Evolutionary conservation across 768 basidiomycete species (phyloP), one percentile per base, ranked within the genome.

Genomic region (Lactarius deliciosus): DNA sequence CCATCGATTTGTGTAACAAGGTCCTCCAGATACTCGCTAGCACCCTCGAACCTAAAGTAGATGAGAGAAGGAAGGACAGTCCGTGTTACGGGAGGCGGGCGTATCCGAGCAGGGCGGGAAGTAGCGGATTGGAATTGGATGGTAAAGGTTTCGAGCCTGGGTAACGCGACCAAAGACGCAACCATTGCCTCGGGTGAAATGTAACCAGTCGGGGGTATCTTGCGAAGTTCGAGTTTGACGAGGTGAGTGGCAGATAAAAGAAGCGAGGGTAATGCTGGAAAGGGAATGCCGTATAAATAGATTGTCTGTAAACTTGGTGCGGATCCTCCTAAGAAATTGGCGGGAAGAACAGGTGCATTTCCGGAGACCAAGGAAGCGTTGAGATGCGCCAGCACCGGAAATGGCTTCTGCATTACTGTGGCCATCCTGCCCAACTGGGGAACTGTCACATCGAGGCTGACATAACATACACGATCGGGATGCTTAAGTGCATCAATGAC

Each of bases 351-450:
- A 1, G 22, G 10, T 15, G 9, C 13, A 5, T 25, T 13, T 25
- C 50, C 7, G 5, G 2, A 1, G 13, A 0, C 0, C 50, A 22
- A 13, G 50, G 2, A 13, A 25, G 15, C 11, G 0, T 15, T 1
- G 5, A 50, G 11, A 15, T 25, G 11, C 5, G 22, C 25, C 22
- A 50, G 22, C 50, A 25, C 13, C 22, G 50, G 50, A 50, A 25
- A 50, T 7, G 22, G 22, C 22, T 50, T 5, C 50, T 15, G 50
- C 50, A 50, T 22, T 2, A 50, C 22, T 10, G 22, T 6, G 22
- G 4, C 11, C 50, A 50, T 15, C 50, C 15, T 25, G 6, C 5
- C 50, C 22, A 50, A 25, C 22, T 22, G 13, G 0, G 50, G 5
- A 22, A 22, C 5, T 13, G 22, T 50, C 22, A n/a, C 1, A 6